Evolutionary conservation across 345 rosid species (phyloP).

Genomic region (Pistacia vera): DNA sequence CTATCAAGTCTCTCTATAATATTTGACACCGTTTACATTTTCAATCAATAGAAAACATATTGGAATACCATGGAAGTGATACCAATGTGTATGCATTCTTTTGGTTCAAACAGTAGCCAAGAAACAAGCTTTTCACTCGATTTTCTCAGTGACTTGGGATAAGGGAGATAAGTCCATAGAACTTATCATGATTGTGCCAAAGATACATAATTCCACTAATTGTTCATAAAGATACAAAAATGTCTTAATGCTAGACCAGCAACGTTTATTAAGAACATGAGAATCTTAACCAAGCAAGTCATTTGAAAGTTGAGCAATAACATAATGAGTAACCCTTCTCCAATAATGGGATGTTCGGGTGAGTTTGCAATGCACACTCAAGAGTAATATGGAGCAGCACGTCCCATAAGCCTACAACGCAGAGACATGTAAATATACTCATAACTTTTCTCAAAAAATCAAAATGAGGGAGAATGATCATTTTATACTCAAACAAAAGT

Average conservation of each 20-base stretch:
- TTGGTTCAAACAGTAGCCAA: too few relatives aligned
- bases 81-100: not conserved
- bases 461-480: not conserved
- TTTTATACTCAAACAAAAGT: not conserved
- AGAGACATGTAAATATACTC: slow-evolving; percentile 17
- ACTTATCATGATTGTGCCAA: not conserved
- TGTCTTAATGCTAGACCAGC: not conserved
- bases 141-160: too few relatives aligned
- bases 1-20: not conserved
- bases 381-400: slow-evolving; percentile 96
- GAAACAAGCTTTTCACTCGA: too few relatives aligned
- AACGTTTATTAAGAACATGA: not conserved
- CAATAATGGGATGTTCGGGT: slow-evolving; percentile 89
- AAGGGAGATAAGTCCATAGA: not conserved
- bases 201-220: not conserved
- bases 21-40: not conserved
- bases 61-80: not conserved
- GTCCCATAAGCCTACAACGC: slow-evolving; percentile 99
- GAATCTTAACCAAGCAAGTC: not conserved
- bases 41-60: not conserved
- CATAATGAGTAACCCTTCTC: slow-evolving; percentile 76
- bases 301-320: not conserved
- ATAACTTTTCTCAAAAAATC: not conserved
- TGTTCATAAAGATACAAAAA: not conserved
- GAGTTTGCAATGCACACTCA: slow-evolving; percentile 98